Base-by-base conservation (phyloP, 2,329 filamentous ascomycete genomes). In the Fusarium musae region DNA sequence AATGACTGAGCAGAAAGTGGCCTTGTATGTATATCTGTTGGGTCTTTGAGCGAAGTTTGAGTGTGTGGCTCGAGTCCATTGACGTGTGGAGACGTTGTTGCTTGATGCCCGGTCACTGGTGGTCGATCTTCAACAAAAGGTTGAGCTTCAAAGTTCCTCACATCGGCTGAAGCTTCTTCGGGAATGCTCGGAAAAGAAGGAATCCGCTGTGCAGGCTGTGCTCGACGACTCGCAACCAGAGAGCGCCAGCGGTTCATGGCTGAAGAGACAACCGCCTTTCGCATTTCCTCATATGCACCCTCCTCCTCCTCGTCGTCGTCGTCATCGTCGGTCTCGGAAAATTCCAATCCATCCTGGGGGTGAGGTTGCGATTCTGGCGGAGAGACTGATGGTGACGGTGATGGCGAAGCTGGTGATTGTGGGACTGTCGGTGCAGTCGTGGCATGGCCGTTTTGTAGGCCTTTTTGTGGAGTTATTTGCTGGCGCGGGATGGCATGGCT, bases 211-310 rank as follows among this genome's bases (percentile, higher is more conserved):
- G 69, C 59, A 30, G 63, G 44, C 47, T 49, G 59, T 34, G 64
- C 53, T 39, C 59, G 66, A 19, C 66, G 74, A 39, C 61, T 72
- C 13, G 72, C 65, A 28, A 77, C 66, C 30, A 76, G 57, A 34
- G 68, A 71, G 36, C 76, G 76, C 76, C 76, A 78, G 37, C 75
- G 75, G 9, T 67, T 73, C 66, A 78, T 70, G 17, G 73, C 74
- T 10, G 72, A 66, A 40, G 75, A 74, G 37, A 78, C 49, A 53
- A 75, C 75, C 2, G 72, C 69, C 32, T 66, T 74, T 36, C 66
- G 73, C 43, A 76, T 67, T 43, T 70, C 65, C 26, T 74, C 66
- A 28, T 59, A 65, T 26, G 59, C 59, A 3, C 69, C 60, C 40
- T 70, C 75, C 19, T 70, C 75, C 16, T 77, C 75, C 19, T 70